These are phyloP conservation scores for Passalora sequoiae DNA, from an alignment of 2,329 filamentous ascomycete species.

Conservation along the genomic window DNA sequence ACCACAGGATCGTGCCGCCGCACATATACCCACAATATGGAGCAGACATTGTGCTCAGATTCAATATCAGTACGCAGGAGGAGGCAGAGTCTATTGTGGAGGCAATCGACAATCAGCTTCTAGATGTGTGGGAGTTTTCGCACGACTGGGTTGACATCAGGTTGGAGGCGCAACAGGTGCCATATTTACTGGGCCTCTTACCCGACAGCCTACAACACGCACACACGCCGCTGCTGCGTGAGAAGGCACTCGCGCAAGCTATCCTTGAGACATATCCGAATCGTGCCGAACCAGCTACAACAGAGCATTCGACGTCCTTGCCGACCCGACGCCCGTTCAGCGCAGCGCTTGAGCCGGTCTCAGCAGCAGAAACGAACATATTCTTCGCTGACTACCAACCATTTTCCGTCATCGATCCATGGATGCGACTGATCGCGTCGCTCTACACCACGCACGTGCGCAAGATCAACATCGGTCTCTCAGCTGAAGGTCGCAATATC, in stretches of 20 bases:
- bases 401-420: conserved; percentile 74
- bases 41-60: conserved; percentile 81
- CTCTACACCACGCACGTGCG: conserved; percentile 81
- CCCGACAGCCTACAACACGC: conserved; percentile 66
- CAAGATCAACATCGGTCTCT: conserved; percentile 71
- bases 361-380: conserved; percentile 50
- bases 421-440: conserved; percentile 84
- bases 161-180: conserved; percentile 68
- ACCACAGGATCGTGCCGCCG: conserved; percentile 14
- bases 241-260: conserved; percentile 62
- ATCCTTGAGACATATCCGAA: conserved; percentile 65
- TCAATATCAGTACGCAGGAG: conserved; percentile 65
- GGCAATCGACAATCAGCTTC: conserved; percentile 67
- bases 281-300: conserved; percentile 17
- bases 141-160: conserved; percentile 79
- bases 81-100: conserved; percentile 68
- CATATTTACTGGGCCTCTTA: conserved; percentile 72
- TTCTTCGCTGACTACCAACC: conserved; percentile 95
- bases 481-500: conserved; percentile 83
- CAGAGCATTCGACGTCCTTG: conserved; percentile 8
- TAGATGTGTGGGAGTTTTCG: conserved; percentile 88
- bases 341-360: conserved; percentile 23
- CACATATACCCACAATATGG: conserved; percentile 52
- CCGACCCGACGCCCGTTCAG: conserved; percentile 20
- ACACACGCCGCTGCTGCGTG: conserved; percentile 71